Evolutionary conservation across 192 early-diverging fungal species (phyloP).

Genomic region (Piromyces sp.): DNA sequence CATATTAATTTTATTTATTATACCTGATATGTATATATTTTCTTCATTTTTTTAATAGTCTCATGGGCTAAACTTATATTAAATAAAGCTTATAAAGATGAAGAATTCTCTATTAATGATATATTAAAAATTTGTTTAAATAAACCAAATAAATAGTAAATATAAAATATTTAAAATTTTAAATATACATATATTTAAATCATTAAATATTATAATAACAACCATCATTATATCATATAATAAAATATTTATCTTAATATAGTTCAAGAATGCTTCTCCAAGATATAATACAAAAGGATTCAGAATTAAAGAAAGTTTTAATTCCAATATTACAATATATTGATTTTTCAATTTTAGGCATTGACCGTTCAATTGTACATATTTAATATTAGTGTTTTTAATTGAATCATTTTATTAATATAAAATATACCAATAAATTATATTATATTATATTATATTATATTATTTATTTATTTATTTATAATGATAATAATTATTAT

Average conservation of each 20-base stretch:
- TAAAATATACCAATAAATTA: not conserved
- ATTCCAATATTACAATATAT: not conserved
- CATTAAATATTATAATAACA: no score
- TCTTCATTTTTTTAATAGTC: constrained; percentile 5
- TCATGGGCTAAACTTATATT: constrained; percentile 37
- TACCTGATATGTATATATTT: no score
- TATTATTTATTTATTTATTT: no score
- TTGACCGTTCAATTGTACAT: not conserved
- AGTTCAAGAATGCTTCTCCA: not conserved
- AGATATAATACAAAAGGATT: not conserved
- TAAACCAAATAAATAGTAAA: constrained; percentile 27
- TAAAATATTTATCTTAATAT: no score
- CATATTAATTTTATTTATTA: no score
- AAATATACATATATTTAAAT: no score
- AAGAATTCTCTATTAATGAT: constrained; percentile 18
- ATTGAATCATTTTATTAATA: no score
- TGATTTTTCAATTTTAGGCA: not conserved
- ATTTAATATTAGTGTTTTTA: no score
- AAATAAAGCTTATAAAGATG: constrained; percentile 6
- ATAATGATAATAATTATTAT: no score
- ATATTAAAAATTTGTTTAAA: constrained; percentile 39
- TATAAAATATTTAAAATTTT: no score
- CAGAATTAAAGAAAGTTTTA: not conserved
- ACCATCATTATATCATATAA: no score
- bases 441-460: not conserved